Base-by-base conservation (phyloP, 768 basidiomycete genomes). In the Leccinum ochraceum region DNA sequence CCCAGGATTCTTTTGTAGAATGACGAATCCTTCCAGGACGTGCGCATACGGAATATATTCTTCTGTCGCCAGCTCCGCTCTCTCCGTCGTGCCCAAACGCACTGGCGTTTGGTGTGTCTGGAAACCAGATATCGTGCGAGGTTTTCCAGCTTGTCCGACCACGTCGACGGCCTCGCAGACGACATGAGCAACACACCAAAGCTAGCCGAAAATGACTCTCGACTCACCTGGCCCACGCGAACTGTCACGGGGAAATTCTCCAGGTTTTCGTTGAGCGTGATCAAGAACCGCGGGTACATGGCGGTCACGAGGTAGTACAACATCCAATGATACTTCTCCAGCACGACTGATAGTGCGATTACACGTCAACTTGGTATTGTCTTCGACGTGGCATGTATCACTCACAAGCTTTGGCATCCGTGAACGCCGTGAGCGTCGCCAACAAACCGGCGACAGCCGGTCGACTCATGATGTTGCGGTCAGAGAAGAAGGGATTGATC, bases 321-420 rank as follows among this genome's bases (percentile, higher is more conserved):
- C 94, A 98, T 97, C 97, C 97, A 99, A 76, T 98, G 97, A 66
- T 92, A 90, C 75, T 89, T 95, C 72, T 95, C 94, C 17, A 98
- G 84, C 2, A 99, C 80, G 72, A 99, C 95, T 97, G n/a, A 61
- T 17, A n/a, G 62, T 4, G 20, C 14, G 16, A 48, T 50, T 50
- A 36, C 44, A 53, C 56, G 13, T 61, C 36, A 62, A 54, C 58
- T 32, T 34, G 42, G 51, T 54, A 28, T 6, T 42, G 51, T 32
- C 22, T 30, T 42, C 1, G 44, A 51, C 13, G 28, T 17, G 42
- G 51, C 8, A 34, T 8, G 30, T 26, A 57, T 44, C 28, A 86
- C 93, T 84, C 71, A 98, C 95, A 97, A 60, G 84, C 82, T 78
- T 95, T 94, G 11, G 94, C 87, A 65, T 98, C 95, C 13, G 93